Evolutionary conservation across 2,329 filamentous ascomycete species (phyloP).

Genomic region (Botryosphaeria dothidea): DNA sequence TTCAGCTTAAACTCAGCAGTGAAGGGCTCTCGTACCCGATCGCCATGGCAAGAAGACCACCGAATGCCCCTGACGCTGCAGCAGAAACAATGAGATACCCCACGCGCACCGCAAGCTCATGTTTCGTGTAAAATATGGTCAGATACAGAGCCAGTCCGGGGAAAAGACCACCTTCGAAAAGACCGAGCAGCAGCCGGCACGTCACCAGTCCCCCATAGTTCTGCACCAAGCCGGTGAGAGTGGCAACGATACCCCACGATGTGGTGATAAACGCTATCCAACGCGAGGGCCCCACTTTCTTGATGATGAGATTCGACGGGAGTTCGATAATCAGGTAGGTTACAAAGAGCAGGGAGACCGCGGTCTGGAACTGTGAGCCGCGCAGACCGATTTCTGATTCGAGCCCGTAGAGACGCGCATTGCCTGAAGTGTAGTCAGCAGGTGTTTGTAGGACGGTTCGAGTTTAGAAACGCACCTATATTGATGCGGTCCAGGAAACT

Average conservation of each 20-base stretch:
- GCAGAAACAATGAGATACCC: constrained; percentile 73
- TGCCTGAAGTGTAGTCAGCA: constrained; percentile 43
- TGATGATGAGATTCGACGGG: constrained; percentile 48
- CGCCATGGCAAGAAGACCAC: constrained; percentile 71
- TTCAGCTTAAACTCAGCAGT: background rate
- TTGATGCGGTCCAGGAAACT: constrained; percentile 78
- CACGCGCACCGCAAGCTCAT: constrained; percentile 70
- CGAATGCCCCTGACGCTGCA: constrained; percentile 70
- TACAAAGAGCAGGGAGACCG: constrained; percentile 47
- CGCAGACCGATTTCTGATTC: constrained; percentile 62
- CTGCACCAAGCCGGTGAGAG: constrained; percentile 67
- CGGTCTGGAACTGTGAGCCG: constrained; percentile 66
- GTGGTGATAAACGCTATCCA: constrained; percentile 63
- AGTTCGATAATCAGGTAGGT: constrained; percentile 49
- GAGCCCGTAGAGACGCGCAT: constrained; percentile 64
- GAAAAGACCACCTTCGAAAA: constrained; percentile 70
- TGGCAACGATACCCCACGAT: constrained; percentile 63
- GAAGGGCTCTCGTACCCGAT: constrained; percentile 23
- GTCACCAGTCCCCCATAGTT: constrained; percentile 66
- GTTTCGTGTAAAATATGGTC: constrained; percentile 75
- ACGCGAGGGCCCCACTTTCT: constrained; percentile 46
- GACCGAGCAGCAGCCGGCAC: constrained; percentile 67
- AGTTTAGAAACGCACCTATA: constrained; percentile 47
- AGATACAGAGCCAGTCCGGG: constrained; percentile 71
- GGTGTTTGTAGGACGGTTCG: background rate